A percentile compares a stretch with the other conserved stretches of the same genome.
Evolutionary conservation across 331 rosid species (phyloP).

Genomic region (Arachis monticola): DNA sequence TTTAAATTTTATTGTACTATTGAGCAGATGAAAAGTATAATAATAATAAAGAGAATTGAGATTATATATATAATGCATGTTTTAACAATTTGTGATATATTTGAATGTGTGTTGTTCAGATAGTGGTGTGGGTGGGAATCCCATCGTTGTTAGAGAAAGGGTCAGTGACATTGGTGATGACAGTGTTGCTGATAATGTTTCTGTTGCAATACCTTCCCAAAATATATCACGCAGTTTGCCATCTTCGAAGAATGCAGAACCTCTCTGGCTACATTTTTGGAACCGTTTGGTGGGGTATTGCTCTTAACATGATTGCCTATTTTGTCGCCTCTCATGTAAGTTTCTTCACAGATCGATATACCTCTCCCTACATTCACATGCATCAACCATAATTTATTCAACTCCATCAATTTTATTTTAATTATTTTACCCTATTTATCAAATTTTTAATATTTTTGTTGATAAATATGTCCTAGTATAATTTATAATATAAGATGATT

Average conservation of each 20-base stretch:
- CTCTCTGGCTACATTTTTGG: conserved; percentile 89
- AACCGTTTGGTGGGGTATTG: conserved; percentile 99
- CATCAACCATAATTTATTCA: too few relatives aligned
- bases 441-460: too few relatives aligned
- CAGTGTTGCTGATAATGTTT: conserved; percentile 69
- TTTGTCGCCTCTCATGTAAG: conserved; percentile 97
- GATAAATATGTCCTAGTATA: too few relatives aligned
- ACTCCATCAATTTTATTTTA: too few relatives aligned
- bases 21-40: too few relatives aligned
- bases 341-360: neutral
- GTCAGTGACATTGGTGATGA: conserved; percentile 70
- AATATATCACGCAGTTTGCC: conserved; percentile 76
- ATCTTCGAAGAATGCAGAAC: conserved; percentile 78
- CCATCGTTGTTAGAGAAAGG: conserved; percentile 72
- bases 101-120: conserved; percentile 41
- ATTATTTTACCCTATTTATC: too few relatives aligned
- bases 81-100: too few relatives aligned
- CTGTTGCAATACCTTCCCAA: conserved; percentile 82
- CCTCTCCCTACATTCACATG: too few relatives aligned
- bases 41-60: too few relatives aligned
- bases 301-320: conserved; percentile 87
- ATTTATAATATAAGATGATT: too few relatives aligned
- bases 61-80: too few relatives aligned
- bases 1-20: too few relatives aligned
- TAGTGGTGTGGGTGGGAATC: conserved; percentile 73